A percentile compares a stretch with the other conserved stretches of the same genome.
Evolutionary conservation across 2,329 filamentous ascomycete genomes (phyloP).

Genomic region (Cladosporium phlei): DNA sequence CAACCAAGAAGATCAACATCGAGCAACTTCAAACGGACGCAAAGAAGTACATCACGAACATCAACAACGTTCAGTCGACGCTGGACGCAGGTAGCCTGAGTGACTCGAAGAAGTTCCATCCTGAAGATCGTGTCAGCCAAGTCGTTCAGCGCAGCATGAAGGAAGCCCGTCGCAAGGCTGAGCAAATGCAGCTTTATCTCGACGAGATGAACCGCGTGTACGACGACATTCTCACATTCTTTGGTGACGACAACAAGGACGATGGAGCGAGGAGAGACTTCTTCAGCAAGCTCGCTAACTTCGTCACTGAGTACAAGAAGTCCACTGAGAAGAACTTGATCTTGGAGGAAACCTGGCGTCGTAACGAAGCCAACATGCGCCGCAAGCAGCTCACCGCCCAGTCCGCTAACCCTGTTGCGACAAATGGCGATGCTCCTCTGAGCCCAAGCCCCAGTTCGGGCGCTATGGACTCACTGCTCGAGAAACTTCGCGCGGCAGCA

Average conservation of each 20-base stretch:
- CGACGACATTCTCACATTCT: constrained; percentile 93
- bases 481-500: constrained; percentile 89
- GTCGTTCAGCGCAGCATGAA: constrained; percentile 93
- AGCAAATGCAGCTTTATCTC: constrained; percentile 89
- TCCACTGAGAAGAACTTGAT: constrained; percentile 86
- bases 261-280: constrained; percentile 93
- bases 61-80: constrained; percentile 87
- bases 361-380: constrained; percentile 89
- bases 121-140: constrained; percentile 88
- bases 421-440: constrained; percentile 32
- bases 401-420: constrained; percentile 47
- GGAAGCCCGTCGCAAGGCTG: constrained; percentile 89
- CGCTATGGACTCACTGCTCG: constrained; percentile 91
- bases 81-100: constrained; percentile 91
- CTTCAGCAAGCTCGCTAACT: constrained; percentile 86
- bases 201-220: constrained; percentile 89
- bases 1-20: constrained; percentile 85
- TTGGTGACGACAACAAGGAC: constrained; percentile 87
- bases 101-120: constrained; percentile 96
- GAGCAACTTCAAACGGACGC: constrained; percentile 85
- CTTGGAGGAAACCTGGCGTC: constrained; percentile 74
- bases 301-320: constrained; percentile 93
- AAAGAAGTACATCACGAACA: constrained; percentile 87
- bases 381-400: constrained; percentile 69
- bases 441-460: constrained; percentile 53